Percentiles rank a stretch among this genome's conserved stretches.
Conservation (phyloP, 306 rosid species). For the Hippophae tibetana region DNA sequence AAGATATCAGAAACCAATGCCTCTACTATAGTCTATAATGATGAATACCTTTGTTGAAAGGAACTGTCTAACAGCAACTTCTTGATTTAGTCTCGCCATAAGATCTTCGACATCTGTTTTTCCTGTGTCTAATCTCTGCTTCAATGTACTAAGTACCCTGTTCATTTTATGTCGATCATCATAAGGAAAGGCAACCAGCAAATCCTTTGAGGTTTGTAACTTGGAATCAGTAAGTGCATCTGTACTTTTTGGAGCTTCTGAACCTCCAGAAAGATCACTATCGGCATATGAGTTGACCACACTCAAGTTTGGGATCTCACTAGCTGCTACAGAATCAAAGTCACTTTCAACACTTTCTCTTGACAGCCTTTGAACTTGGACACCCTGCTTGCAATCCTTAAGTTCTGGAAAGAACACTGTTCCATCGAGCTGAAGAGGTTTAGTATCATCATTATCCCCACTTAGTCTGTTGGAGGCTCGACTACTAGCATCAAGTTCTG, state of each 20-base stretch:
- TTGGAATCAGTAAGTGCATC: conserved; percentile 12
- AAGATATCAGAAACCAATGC: too few species aligned
- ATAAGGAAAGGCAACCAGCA: conserved; percentile 40
- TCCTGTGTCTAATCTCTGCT: conserved; percentile 53
- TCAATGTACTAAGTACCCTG: conserved; percentile 53
- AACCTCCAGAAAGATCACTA: conserved; percentile 25
- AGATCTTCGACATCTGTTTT: conserved; percentile 74
- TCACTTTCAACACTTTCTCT: conserved; percentile 49
- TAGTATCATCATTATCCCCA: conserved; percentile 23
- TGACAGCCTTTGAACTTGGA: conserved; percentile 37
- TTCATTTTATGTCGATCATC: conserved; percentile 52
- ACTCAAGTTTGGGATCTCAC: conserved; percentile 28
- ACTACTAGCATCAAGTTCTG: conserved; percentile 7
- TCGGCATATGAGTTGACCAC: conserved; percentile 23
- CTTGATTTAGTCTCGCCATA: conserved; percentile 78
- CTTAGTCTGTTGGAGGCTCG: conserved; percentile 18
- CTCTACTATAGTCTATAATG: background rate
- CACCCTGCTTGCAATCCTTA: conserved; percentile 27
- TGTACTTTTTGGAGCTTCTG: conserved; percentile 29
- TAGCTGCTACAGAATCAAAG: conserved; percentile 27
- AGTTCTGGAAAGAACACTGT: conserved; percentile 35
- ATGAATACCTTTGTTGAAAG: conserved; percentile 60
- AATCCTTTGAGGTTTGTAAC: conserved; percentile 18
- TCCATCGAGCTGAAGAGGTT: conserved; percentile 55
- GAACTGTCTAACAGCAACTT: conserved; percentile 66